These are phyloP conservation scores for Aspergillus hortae DNA, from an alignment of 2,329 filamentous ascomycete genomes.

Conservation along the genomic window DNA sequence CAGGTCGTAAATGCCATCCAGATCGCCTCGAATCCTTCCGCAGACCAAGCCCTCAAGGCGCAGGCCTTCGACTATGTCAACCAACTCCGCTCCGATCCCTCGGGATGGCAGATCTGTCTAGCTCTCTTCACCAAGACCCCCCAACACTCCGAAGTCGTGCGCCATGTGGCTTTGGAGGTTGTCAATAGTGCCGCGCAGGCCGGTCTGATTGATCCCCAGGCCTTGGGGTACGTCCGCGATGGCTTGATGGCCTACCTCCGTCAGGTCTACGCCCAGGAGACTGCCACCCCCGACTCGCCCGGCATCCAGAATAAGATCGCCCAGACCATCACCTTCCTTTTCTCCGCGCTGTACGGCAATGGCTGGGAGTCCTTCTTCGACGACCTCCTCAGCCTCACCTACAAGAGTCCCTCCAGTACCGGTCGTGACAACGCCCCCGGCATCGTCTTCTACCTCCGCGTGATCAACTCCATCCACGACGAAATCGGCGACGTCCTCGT, in stretches of 20 bases:
- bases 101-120: conserved; percentile 88
- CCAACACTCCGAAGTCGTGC: conserved; percentile 74
- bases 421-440: conserved; percentile 68
- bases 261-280: conserved; percentile 64
- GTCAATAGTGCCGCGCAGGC: conserved; percentile 88
- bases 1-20: conserved; percentile 93
- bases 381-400: conserved; percentile 77
- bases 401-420: conserved; percentile 53
- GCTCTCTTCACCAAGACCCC: conserved; percentile 78
- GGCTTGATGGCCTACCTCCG: conserved; percentile 77
- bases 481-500: conserved; percentile 94
- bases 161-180: conserved; percentile 84
- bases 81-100: conserved; percentile 75
- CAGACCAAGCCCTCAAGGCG: conserved; percentile 69
- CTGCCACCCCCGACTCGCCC: conserved; percentile 62
- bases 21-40: conserved; percentile 80
- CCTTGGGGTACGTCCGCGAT: conserved; percentile 73
- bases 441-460: conserved; percentile 81
- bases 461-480: conserved; percentile 87
- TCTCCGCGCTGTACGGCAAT: conserved; percentile 78
- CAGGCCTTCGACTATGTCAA: conserved; percentile 65
- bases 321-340: conserved; percentile 91
- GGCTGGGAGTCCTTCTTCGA: conserved; percentile 90
- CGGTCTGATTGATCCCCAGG: conserved; percentile 69
- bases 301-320: conserved; percentile 95